A percentile compares a stretch with the other conserved stretches of the same genome.
phyloP scores from a whole-genome alignment of 768 basidiomycete species.

The Trametes maxima region DNA sequence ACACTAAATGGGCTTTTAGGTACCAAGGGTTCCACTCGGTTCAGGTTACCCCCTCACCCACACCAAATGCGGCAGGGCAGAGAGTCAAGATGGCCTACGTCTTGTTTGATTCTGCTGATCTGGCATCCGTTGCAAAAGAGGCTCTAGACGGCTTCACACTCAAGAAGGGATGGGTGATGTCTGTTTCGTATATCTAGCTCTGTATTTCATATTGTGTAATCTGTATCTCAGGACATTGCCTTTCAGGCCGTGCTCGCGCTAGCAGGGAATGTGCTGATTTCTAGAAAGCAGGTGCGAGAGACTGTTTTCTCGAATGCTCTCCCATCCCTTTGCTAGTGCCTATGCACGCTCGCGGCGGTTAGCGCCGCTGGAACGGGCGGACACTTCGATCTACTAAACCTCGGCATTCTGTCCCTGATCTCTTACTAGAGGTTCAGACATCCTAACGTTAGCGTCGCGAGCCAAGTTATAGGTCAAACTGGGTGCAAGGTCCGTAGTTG shows the following conservation, averaged over 20 bases:
- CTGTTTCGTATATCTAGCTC: constrained; percentile 63
- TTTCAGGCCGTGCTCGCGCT: not conserved
- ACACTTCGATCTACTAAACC: no score
- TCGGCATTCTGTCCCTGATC: no score
- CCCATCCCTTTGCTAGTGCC: no score
- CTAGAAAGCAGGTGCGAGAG: no score
- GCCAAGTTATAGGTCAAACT: no score
- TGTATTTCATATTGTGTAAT: constrained; percentile 22
- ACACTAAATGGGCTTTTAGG: constrained; percentile 42
- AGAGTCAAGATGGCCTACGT: constrained; percentile 82
- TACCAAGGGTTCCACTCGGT: constrained; percentile 82
- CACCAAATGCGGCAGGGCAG: constrained; percentile 62
- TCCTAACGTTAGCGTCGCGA: no score
- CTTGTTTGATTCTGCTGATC: constrained; percentile 71
- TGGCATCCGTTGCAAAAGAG: constrained; percentile 77
- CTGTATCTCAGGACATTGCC: constrained; percentile 19
- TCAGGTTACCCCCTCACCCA: constrained; percentile 68
- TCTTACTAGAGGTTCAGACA: no score
- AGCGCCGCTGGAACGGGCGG: no score
- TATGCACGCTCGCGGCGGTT: no score
- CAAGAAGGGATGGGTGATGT: constrained; percentile 86
- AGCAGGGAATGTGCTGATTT: not conserved
- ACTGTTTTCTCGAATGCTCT: no score
- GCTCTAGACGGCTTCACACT: constrained; percentile 85
- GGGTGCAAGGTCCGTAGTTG: no score